These are phyloP conservation scores for Termitomyces eurrhizus DNA, from an alignment of 768 basidiomycete genomes.

Conservation along the genomic window DNA sequence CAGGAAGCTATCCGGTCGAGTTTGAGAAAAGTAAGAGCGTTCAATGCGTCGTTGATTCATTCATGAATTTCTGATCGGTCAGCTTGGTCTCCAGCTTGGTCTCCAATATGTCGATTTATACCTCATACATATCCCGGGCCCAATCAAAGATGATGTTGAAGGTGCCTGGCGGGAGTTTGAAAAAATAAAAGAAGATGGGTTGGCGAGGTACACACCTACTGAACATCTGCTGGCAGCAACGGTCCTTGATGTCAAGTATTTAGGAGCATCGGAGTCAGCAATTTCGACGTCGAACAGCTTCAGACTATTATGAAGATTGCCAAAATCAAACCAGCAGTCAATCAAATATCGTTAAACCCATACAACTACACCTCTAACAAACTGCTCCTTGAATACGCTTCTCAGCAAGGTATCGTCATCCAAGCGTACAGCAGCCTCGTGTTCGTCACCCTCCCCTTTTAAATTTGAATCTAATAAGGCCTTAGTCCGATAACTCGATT, in stretches of 20 bases:
- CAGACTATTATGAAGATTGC: constrained; percentile 48
- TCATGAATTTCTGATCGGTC: constrained; percentile 1
- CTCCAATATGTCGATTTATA: constrained; percentile 64
- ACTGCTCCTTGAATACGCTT: constrained; percentile 42
- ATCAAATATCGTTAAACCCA: constrained; percentile 60
- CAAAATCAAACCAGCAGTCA: constrained; percentile 59
- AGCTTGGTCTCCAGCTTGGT: constrained; percentile 68
- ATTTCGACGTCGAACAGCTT: constrained; percentile 53
- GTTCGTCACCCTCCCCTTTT: constrained; percentile 24
- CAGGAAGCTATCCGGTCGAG: constrained; percentile 42
- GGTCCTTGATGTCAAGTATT: neutral
- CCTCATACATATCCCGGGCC: constrained; percentile 53
- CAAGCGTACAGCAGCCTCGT: constrained; percentile 55
- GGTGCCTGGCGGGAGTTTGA: constrained; percentile 55
- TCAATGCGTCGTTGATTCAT: neutral
- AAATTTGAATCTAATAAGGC: neutral
- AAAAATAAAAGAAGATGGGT: constrained; percentile 40
- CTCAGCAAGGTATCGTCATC: constrained; percentile 46
- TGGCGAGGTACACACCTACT: constrained; percentile 31
- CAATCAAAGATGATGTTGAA: constrained; percentile 29
- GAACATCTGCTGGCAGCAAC: neutral
- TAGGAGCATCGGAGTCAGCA: constrained; percentile 52
- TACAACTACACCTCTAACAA: constrained; percentile 52
- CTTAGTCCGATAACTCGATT: constrained; percentile 49
- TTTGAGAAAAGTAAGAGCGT: constrained; percentile 38